phyloP scores from a whole-genome alignment of 2,329 filamentous ascomycete species.

The Akanthomyces dipterigenus region DNA sequence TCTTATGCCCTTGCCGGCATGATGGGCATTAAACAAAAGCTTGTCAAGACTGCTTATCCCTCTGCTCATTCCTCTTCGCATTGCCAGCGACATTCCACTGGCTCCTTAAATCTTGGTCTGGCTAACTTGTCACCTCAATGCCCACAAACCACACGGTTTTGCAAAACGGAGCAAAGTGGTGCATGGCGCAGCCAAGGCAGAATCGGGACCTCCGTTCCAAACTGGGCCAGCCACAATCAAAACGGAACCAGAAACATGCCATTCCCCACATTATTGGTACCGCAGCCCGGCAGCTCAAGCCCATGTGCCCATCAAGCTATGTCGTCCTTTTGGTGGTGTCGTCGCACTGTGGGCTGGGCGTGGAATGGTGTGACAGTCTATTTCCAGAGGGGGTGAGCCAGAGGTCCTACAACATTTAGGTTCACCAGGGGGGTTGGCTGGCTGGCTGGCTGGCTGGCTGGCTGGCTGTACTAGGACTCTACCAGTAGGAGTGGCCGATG shows the following conservation, averaged over 20 bases:
- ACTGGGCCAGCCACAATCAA: background rate
- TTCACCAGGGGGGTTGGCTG: background rate
- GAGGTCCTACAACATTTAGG: background rate
- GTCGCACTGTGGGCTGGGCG: background rate
- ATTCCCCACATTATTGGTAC: too few relatives aligned
- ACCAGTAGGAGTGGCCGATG: slow-evolving; percentile 1
- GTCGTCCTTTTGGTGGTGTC: background rate
- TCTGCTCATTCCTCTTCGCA: background rate
- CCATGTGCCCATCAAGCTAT: too few relatives aligned
- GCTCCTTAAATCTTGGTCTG: background rate
- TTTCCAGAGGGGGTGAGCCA: too few relatives aligned
- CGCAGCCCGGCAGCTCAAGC: too few relatives aligned
- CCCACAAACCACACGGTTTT: background rate
- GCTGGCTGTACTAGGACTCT: background rate
- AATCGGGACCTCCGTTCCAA: background rate
- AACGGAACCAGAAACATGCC: too few relatives aligned
- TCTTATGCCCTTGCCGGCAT: too few relatives aligned
- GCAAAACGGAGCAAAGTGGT: background rate
- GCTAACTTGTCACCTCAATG: background rate
- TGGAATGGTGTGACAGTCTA: slow-evolving; percentile 2
- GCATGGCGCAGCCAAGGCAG: too few relatives aligned
- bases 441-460: background rate
- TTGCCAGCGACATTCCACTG: background rate
- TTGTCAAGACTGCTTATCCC: too few relatives aligned
- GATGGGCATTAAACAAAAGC: too few relatives aligned